Evolutionary conservation across 495 filamentous ascomycete genomes (phyloP).

Genomic region (Aspergillus nanangensis): DNA sequence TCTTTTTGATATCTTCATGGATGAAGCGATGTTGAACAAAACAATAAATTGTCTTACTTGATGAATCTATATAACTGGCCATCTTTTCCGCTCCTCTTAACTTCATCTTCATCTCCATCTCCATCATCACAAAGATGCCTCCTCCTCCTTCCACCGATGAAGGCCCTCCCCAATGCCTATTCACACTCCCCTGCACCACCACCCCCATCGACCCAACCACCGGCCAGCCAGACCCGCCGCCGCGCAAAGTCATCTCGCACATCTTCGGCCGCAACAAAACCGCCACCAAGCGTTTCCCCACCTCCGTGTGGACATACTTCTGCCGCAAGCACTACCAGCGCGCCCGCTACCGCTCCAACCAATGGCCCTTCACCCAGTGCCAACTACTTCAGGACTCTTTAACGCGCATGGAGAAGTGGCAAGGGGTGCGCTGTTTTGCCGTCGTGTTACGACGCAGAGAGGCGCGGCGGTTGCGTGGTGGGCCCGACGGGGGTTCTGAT

Average conservation of each 20-base stretch:
- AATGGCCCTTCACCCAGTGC: constrained; percentile 57
- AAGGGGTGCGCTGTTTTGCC: constrained; percentile 32
- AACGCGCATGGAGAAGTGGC: constrained; percentile 56
- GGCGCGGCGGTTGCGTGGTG: constrained; percentile 15
- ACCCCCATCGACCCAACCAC: not conserved
- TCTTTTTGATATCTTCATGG: no score
- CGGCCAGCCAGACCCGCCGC: not conserved
- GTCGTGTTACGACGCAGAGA: constrained; percentile 22
- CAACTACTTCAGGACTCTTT: constrained; percentile 56
- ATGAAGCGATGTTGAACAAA: no score
- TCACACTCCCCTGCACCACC: constrained; percentile 9
- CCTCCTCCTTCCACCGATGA: constrained; percentile 1
- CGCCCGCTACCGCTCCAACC: constrained; percentile 56
- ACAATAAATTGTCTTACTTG: no score
- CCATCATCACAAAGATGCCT: not conserved
- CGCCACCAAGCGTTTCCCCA: constrained; percentile 63
- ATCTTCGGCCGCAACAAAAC: constrained; percentile 87
- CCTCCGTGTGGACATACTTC: constrained; percentile 60
- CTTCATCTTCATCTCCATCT: constrained; percentile 1
- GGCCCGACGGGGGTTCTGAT: no score
- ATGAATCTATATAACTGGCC: not conserved
- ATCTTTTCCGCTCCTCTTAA: not conserved
- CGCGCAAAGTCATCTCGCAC: constrained; percentile 75
- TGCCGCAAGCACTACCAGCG: constrained; percentile 89
- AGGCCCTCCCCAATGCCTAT: constrained; percentile 44